Conservation (phyloP, 805 yeast species). For the Kazachstania martiniae region DNA sequence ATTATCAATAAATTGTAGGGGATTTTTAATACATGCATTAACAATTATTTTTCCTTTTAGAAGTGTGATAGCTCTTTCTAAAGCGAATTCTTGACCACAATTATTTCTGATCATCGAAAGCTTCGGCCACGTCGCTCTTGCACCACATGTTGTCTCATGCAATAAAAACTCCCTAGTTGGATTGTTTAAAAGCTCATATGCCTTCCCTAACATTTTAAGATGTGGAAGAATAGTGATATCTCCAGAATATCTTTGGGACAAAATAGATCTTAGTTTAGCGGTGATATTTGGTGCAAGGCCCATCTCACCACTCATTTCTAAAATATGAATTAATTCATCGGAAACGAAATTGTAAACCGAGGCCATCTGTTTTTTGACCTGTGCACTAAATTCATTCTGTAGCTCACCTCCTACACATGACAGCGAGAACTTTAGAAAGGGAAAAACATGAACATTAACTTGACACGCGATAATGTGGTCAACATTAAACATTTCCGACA, state of each 20-base stretch:
- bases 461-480: constrained; percentile 97
- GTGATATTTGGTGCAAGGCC: constrained; percentile 67
- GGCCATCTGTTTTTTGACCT: constrained; percentile 40
- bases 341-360: constrained; percentile 48
- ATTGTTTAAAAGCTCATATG: constrained; percentile 56
- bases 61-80: constrained; percentile 67
- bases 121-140: constrained; percentile 90
- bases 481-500: constrained; percentile 94
- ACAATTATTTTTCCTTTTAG: constrained; percentile 52
- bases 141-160: constrained; percentile 63
- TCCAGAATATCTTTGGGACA: constrained; percentile 85
- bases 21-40: constrained; percentile 23
- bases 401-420: constrained; percentile 60
- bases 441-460: constrained; percentile 93
- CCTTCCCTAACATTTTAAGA: constrained; percentile 42
- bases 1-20: constrained; percentile 19
- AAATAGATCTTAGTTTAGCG: constrained; percentile 61
- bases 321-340: constrained; percentile 66
- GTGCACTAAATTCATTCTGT: constrained; percentile 49
- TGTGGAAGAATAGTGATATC: constrained; percentile 89
- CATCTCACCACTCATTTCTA: constrained; percentile 62
- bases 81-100: constrained; percentile 78
- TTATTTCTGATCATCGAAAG: constrained; percentile 77
- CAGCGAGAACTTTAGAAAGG: constrained; percentile 60
- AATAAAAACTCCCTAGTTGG: constrained; percentile 71